Conservation (phyloP, 805 yeast species). For the Cyberlindnera samutprakarnensis region DNA sequence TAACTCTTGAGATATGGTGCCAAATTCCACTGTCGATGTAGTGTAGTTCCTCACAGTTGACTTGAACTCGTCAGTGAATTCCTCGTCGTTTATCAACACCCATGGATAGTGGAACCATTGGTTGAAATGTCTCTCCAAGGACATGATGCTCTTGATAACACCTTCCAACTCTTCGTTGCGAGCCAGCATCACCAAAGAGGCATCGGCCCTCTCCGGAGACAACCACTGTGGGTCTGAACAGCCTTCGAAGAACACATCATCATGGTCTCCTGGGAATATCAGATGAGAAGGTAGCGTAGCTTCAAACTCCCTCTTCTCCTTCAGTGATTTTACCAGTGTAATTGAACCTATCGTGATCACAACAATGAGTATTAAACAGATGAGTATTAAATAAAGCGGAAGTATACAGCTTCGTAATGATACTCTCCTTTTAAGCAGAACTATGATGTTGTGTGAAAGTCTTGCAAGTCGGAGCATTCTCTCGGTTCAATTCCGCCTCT, state of each 20-base stretch:
- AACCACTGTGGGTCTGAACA: constrained; percentile 38
- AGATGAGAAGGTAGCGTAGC: constrained; percentile 3
- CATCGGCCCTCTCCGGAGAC: constrained; percentile 77
- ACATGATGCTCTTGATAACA: constrained; percentile 63
- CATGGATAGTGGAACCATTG: constrained; percentile 94
- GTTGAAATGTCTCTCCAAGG: constrained; percentile 83
- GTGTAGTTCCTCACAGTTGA: constrained; percentile 43
- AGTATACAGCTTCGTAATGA: too few relatives aligned
- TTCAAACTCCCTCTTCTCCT: too few relatives aligned
- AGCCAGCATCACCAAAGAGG: constrained; percentile 78
- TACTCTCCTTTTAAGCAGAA: too few relatives aligned
- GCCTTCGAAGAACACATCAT: constrained; percentile 46
- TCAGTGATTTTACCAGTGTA: too few relatives aligned
- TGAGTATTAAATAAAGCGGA: too few relatives aligned
- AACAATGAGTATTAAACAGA: too few relatives aligned
- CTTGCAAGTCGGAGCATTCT: too few relatives aligned
- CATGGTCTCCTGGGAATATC: constrained; percentile 19
- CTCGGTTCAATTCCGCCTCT: too few relatives aligned
- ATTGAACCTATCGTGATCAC: too few relatives aligned
- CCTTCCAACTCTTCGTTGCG: constrained; percentile 74
- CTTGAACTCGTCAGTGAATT: constrained; percentile 61
- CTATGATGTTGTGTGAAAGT: too few relatives aligned
- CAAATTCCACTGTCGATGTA: constrained; percentile 62
- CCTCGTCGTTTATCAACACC: constrained; percentile 79
- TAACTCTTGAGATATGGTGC: constrained; percentile 43